A percentile compares a stretch with the other conserved stretches of the same genome.
These are phyloP conservation scores for Camptophora hylomeconis DNA, from an alignment of 2,329 filamentous ascomycete genomes.

Conservation along the genomic window DNA sequence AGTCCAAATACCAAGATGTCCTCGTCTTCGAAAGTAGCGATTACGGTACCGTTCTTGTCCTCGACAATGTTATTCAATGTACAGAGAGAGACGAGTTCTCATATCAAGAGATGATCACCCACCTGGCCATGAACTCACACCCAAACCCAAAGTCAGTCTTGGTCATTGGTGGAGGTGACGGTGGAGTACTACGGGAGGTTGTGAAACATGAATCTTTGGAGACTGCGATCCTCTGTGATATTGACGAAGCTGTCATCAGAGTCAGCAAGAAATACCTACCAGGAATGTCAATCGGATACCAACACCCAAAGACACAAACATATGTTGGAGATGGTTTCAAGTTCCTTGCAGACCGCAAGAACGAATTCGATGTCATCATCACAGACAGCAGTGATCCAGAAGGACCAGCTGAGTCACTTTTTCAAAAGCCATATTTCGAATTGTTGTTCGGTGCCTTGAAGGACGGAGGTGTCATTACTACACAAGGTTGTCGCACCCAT, in stretches of 20 bases:
- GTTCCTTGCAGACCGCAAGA: slow-evolving; percentile 93
- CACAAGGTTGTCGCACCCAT: slow-evolving; percentile 98
- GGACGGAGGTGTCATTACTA: slow-evolving; percentile 95
- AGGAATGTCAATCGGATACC: slow-evolving; percentile 82
- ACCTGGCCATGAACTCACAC: slow-evolving; percentile 97
- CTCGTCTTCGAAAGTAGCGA: slow-evolving; percentile 97
- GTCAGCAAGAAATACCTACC: slow-evolving; percentile 97
- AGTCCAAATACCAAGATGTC: slow-evolving; percentile 97
- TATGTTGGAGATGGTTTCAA: slow-evolving; percentile 98
- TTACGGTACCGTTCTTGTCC: slow-evolving; percentile 88
- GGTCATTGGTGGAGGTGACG: slow-evolving; percentile 94
- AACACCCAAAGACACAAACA: slow-evolving; percentile 84
- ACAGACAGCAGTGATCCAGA: slow-evolving; percentile 97
- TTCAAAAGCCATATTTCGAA: slow-evolving; percentile 98
- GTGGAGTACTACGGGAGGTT: slow-evolving; percentile 92
- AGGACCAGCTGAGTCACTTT: slow-evolving; percentile 87
- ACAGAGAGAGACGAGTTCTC: slow-evolving; percentile 98
- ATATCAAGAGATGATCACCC: slow-evolving; percentile 97
- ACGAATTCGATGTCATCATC: slow-evolving; percentile 98
- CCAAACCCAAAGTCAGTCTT: slow-evolving; percentile 96
- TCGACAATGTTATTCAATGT: slow-evolving; percentile 98
- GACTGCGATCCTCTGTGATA: slow-evolving; percentile 93
- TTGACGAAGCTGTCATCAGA: slow-evolving; percentile 97
- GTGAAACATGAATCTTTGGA: slow-evolving; percentile 98
- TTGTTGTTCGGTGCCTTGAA: slow-evolving; percentile 79